Evolutionary conservation across 2,329 filamentous ascomycete species (phyloP), one percentile per base, ranked within the genome.

Genomic region (Diaporthe velutina): DNA sequence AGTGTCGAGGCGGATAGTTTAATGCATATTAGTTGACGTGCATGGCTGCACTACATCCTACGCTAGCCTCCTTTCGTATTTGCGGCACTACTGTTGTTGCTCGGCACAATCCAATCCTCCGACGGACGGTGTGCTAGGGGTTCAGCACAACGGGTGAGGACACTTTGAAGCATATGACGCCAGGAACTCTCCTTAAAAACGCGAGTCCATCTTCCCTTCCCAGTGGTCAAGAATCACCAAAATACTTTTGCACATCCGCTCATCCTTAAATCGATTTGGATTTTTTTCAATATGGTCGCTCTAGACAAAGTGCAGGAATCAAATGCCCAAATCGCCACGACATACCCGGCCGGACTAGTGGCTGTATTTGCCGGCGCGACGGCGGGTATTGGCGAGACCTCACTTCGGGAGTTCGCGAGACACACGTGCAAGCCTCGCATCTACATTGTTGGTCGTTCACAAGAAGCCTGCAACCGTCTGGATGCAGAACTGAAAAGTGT

Each of bases 311-410:
- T 86, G 42, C 82, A 80, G n/a, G 77, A 79, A 15, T 86, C 85
- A 10, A 87, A 87, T 76, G 78, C 77, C 10, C 77, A 77, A n/a
- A 82, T 85, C 77, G 79, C 77, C 50, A 75, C 74, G 28, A 60
- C 76, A 70, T 71, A 81, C 50, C 76, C 78, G 33, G 22, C 77
- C 7, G 81, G 80, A 7, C 77, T 86, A 5, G 84, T 87, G 4
- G 86, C 85, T 58, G 84, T 89, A 35, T 90, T 90, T 73, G 85
- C 89, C 5, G 88, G 89, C 45, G 89, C 85, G 38, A 91, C 89
- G 5, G 85, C 84, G 50, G 89, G 89, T n/a, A 89, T 91, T 57
- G 89, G 89, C 10, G 83, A 88, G 75, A 80, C 83, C 17, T 85
- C 88, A 0, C 80, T 90, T 22, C 86, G 85, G 70, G 80, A 84